A percentile compares a stretch with the other conserved stretches of the same genome.
Evolutionary conservation across 208 protist species (phyloP).

Genomic region (Trichomonas gallinae): DNA sequence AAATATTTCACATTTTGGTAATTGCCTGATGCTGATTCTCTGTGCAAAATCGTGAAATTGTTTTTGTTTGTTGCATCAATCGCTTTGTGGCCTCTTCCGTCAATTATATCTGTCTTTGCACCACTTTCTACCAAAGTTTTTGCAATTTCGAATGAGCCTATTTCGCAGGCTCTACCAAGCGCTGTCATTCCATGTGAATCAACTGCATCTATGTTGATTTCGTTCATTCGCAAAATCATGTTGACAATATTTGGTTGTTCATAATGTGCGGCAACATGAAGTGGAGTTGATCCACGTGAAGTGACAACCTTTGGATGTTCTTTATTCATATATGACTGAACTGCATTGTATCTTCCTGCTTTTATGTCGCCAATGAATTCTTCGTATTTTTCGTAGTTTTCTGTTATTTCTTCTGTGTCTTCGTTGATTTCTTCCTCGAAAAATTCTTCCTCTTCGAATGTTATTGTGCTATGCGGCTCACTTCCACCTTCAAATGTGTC

Average conservation of each 20-base stretch:
- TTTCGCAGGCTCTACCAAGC: neutral
- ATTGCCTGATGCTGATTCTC: neutral
- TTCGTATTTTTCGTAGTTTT: neutral
- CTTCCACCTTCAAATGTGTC: neutral
- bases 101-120: neutral
- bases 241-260: neutral
- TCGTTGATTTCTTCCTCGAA: neutral
- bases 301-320: neutral
- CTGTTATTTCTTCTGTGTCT: neutral
- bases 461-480: neutral
- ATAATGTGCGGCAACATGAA: neutral
- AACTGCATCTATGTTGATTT: neutral
- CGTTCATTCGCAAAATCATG: neutral
- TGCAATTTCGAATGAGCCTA: neutral
- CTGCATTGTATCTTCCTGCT: neutral
- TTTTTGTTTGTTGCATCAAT: neutral
- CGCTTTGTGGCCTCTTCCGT: neutral
- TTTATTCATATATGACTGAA: neutral
- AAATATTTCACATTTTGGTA: neutral
- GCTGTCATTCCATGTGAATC: neutral
- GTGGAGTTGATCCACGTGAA: neutral
- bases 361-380: neutral
- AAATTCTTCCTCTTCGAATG: neutral
- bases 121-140: neutral
- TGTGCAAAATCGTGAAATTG: neutral